Evolutionary conservation across 371 early-diverging fungal genomes (phyloP).

Genomic region (Mucor irregularis): DNA sequence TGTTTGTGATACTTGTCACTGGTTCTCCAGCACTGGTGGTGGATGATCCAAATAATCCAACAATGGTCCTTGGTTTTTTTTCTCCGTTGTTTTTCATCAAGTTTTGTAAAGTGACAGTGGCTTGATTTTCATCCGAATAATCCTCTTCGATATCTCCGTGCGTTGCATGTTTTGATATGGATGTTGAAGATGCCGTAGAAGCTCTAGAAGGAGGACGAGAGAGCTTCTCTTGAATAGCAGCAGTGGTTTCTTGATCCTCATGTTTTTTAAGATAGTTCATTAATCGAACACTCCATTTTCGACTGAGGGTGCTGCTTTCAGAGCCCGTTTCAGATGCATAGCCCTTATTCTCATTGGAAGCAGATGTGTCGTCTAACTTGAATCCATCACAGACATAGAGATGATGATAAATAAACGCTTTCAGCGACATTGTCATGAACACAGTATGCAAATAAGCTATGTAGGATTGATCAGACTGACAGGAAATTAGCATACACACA

Average conservation of each 20-base stretch:
- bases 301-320: constrained; percentile 11
- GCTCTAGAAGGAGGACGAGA: neutral
- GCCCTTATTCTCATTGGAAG: constrained; percentile 1
- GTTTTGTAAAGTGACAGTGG: constrained; percentile 26
- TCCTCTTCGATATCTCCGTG: neutral
- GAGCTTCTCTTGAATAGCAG: no score
- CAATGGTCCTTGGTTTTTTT: neutral
- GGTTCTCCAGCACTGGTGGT: no score
- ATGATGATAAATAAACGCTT: constrained; percentile 44
- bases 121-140: constrained; percentile 35
- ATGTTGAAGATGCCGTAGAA: neutral
- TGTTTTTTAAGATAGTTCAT: constrained; percentile 44
- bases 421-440: constrained; percentile 41
- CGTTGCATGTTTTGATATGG: neutral
- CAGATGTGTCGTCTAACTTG: constrained; percentile 5
- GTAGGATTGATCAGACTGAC: constrained; percentile 34
- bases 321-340: constrained; percentile 23
- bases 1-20: neutral
- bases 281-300: constrained; percentile 45
- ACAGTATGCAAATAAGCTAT: constrained; percentile 41
- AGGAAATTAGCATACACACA: neutral
- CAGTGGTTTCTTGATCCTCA: constrained; percentile 23
- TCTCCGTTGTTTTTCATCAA: neutral
- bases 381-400: constrained; percentile 25
- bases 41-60: constrained; percentile 15